Evolutionary conservation across 495 filamentous ascomycete genomes (phyloP), one percentile per base, ranked within the genome.

Genomic region (Penicillium egyptiacum): DNA sequence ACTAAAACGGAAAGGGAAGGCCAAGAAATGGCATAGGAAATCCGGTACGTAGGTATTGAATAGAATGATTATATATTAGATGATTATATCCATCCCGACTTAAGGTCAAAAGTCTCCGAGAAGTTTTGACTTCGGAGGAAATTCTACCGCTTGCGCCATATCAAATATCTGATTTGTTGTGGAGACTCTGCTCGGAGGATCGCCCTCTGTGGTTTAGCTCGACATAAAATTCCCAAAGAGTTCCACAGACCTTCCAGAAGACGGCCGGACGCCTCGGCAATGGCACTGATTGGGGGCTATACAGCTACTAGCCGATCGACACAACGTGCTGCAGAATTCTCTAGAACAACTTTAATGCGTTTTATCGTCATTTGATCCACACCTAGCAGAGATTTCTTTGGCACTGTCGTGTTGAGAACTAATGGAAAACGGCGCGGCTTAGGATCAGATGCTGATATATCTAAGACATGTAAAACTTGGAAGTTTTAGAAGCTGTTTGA

Each of bases 281-380:
- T 26, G 20, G 19, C 6, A 20, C 7, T 25, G 35, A 28, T n/a
- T 50, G 8, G 16, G 30, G 16, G 30, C 17, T 37, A 17, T 11
- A 49, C 25, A 6, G 31, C 11, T 28, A 26, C 14, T 17, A 10
- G 17, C 4, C 28, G 48, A 37, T 50, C 49, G 3, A 20, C 22
- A 1, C 22, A 42, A 28, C 37, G 35, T 52, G 23, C 23, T 52
- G 23, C 23, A 20, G 59, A 61, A 54, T 54, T 57, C 42, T 57
- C 55, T 61, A 42, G 53, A 61, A 60, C 25, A 56, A 56, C 41
- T 31, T 49, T 54, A 58, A 57, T 37, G n/a, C 17, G 30, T 14
- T 33, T 33, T 8, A 10, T 30, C 28, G 5, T 33, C 3, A 4
- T 28, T 23, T 17, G 41, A 56, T 47, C 58, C 53, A 55, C 35